phyloP scores from a whole-genome alignment of 129 eudicot species.

The Arctium lappa region DNA sequence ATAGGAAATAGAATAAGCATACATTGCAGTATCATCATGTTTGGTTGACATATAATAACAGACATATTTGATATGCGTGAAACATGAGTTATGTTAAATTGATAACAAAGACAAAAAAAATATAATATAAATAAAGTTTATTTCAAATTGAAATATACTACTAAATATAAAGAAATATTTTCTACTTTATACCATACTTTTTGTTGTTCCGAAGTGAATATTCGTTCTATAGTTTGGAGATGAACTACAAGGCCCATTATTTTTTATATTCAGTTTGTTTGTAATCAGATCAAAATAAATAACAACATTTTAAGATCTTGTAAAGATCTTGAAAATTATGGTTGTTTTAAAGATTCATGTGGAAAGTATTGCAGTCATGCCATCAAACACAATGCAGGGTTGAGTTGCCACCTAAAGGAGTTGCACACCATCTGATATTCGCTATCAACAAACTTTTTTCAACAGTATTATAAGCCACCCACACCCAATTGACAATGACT shows the following conservation, averaged over 20 bases:
- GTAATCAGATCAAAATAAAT: background rate
- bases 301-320: background rate
- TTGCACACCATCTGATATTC: slow-evolving; percentile 24
- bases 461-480: slow-evolving; percentile 8
- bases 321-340: background rate
- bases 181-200: background rate
- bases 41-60: too few relatives aligned
- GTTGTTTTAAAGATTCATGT: slow-evolving; percentile 1
- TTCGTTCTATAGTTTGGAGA: background rate
- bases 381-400: slow-evolving; percentile 9
- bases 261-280: background rate
- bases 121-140: too few relatives aligned
- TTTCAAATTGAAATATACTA: too few relatives aligned
- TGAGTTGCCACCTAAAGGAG: slow-evolving; percentile 8
- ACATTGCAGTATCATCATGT: too few relatives aligned
- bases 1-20: too few relatives aligned
- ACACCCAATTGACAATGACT: background rate
- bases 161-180: too few relatives aligned
- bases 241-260: background rate
- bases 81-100: too few relatives aligned
- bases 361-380: slow-evolving; percentile 12
- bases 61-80: too few relatives aligned
- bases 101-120: too few relatives aligned
- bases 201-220: background rate
- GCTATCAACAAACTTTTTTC: background rate